Evolutionary conservation across 148 eudicot species (phyloP), one percentile per base, ranked within the genome.

Genomic region (Fagopyrum homotropicum): DNA sequence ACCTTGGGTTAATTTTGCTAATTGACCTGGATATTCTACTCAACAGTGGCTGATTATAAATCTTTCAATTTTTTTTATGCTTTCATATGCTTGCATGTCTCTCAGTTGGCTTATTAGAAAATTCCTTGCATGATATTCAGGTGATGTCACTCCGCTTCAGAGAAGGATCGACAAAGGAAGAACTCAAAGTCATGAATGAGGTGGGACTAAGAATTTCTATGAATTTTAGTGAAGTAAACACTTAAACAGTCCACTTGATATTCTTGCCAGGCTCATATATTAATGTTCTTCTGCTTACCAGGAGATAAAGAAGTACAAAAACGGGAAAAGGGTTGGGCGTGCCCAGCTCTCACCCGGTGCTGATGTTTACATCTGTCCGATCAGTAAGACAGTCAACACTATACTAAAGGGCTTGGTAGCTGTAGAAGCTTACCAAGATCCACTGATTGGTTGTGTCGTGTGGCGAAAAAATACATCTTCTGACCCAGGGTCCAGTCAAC

Each of bases 331-430:
- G 83, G 94, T 92, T 77, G 97, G 92, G 59, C 81, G 80, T 79
- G 97, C 94, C 45, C 80, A 84, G 45, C 78, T 83, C 45, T 83
- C 88, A 17, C 75, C 81, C 14, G 92, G 89, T 45, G 77, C 87
- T 46, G 89, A 87, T 82, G 80, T 89, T 57, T 92, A 92, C 82
- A 75, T 92, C 54, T 92, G 94, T 79, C 97, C 97, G 61, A 86
- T 77, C 72, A 88, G 86, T 55, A 87, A 90, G 16, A 69, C 82
- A 30, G 79, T 92, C 14, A 83, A 88, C 83, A 87, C 88, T 35
- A 87, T 90, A 78, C 88, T 92, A 17, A 88, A 89, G 75, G 92
- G 88, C 72, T 84, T 78, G 85, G 72, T 82, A 15, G 86, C 87
- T 76, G 81, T 81, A 30, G 77, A 80, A 35, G 91, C 87, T 73